These are phyloP conservation scores for Cerioporus squamosus DNA, from an alignment of 1,284 basidiomycete genomes.

Conservation along the genomic window DNA sequence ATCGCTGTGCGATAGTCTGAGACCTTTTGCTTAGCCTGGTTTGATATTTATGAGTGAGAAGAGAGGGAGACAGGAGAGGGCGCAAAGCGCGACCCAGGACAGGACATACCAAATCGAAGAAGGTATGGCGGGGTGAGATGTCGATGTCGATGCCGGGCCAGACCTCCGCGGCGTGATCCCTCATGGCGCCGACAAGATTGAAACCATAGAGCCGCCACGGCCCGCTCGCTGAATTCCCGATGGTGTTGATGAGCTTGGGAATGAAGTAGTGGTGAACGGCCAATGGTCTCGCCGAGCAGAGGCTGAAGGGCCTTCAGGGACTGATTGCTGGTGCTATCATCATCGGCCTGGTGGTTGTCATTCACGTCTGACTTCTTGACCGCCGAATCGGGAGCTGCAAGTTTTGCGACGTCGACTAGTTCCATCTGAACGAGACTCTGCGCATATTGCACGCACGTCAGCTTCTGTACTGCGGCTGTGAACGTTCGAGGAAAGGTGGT, in stretches of 20 bases:
- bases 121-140: background rate
- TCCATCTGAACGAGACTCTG: background rate
- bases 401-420: background rate
- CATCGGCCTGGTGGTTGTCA: background rate
- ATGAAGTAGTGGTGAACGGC: background rate
- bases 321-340: background rate
- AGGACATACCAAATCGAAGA: conserved; percentile 1
- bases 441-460: background rate
- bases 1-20: conserved; percentile 2
- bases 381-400: background rate
- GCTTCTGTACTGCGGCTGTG: no score
- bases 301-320: background rate
- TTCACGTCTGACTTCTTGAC: no score
- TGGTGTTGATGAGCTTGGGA: conserved; percentile 1
- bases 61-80: background rate
- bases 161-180: background rate
- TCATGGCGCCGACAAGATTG: background rate
- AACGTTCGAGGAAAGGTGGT: background rate
- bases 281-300: background rate
- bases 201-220: conserved; percentile 2
- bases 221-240: background rate
- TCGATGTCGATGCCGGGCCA: background rate
- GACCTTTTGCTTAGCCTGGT: conserved; percentile 6
- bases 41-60: background rate
- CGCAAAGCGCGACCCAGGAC: background rate